phyloP scores from a whole-genome alignment of 495 filamentous ascomycete genomes.

The Penicillium bialowiezense region DNA sequence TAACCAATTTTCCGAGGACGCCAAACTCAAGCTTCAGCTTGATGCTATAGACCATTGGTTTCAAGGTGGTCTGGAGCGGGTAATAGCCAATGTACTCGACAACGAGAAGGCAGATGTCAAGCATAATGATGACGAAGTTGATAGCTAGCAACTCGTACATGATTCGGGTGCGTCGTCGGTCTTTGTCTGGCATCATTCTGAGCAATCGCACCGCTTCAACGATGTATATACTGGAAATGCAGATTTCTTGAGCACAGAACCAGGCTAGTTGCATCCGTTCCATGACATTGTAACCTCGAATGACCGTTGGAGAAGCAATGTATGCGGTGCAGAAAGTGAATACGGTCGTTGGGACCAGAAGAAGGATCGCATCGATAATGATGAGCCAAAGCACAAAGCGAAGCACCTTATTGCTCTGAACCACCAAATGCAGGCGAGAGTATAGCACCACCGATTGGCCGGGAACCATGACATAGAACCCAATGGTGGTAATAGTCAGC shows the following conservation, averaged over 20 bases:
- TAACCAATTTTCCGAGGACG: slow-evolving; percentile 47
- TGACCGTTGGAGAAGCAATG: slow-evolving; percentile 22
- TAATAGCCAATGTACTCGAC: slow-evolving; percentile 54
- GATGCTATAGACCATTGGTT: slow-evolving; percentile 57
- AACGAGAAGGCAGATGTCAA: slow-evolving; percentile 54
- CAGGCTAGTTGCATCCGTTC: slow-evolving; percentile 58
- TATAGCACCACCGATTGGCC: slow-evolving; percentile 67
- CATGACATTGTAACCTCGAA: slow-evolving; percentile 50
- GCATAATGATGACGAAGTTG: slow-evolving; percentile 50
- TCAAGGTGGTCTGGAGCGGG: slow-evolving; percentile 52
- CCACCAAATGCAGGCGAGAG: slow-evolving; percentile 61
- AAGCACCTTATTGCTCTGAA: slow-evolving; percentile 43
- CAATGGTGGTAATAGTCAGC: slow-evolving; percentile 43
- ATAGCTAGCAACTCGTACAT: slow-evolving; percentile 56
- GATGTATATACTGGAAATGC: slow-evolving; percentile 59
- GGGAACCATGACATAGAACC: slow-evolving; percentile 62
- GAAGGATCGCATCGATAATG: slow-evolving; percentile 48
- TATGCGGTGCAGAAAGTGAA: slow-evolving; percentile 49
- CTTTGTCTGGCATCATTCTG: slow-evolving; percentile 37
- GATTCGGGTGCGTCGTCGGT: slow-evolving; percentile 34
- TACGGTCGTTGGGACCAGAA: slow-evolving; percentile 50
- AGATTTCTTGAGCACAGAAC: slow-evolving; percentile 58
- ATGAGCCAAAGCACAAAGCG: slow-evolving; percentile 56
- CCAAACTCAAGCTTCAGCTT: slow-evolving; percentile 64
- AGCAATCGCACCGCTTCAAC: slow-evolving; percentile 47